Evolutionary conservation across 441 rosid species (phyloP), one percentile per base, ranked within the genome.

Genomic region (Breynia disticha): DNA sequence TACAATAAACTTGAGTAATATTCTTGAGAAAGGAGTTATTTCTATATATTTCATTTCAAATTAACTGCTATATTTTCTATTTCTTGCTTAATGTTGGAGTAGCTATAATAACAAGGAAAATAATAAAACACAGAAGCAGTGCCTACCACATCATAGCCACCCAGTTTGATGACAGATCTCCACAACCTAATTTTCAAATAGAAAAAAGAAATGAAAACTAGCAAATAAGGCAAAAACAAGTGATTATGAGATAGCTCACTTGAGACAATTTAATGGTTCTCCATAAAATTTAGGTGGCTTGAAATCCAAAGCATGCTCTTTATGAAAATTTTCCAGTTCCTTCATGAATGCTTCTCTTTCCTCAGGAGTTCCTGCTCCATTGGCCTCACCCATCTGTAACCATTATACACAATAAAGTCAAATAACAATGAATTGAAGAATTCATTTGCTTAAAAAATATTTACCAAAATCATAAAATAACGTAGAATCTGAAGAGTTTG

Each of bases 71-170:
- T 28, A 28, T 5, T 28, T 28, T 28, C 8, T 4, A 28, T 28
- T 28, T 28, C 8, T 9, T 28, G 5, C 8, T 28, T 28, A 28
- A 9, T 9, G 5, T 28, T 1, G 35, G 35, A 28, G 35, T 4
- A 28, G 3, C 7, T 8, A 38, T 17, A 39, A 39, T 16, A 52
- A 32, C 32, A 62, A 49, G 59, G 45, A 28, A 18, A 22, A 52
- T 19, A 24, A 63, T 54, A 28, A 65, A 56, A 14, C 28, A 3
- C 48, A 17, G 50, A 51, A 32, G 59, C 55, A 65, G 35, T 59
- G 55, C 73, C 59, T 81, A 90, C 97, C 89, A 81, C 80, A 2
- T 90, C 96, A 65, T 87, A 87, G 77, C 96, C 97, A 66, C 97
- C 96, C 68, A 90, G 63, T 58, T 63, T 81, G 56, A 83, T 43